Percentiles rank a stretch among this genome's conserved stretches.
phyloP scores from a whole-genome alignment of 176 grass and related monocot species.

The Elymus sibiricus region DNA sequence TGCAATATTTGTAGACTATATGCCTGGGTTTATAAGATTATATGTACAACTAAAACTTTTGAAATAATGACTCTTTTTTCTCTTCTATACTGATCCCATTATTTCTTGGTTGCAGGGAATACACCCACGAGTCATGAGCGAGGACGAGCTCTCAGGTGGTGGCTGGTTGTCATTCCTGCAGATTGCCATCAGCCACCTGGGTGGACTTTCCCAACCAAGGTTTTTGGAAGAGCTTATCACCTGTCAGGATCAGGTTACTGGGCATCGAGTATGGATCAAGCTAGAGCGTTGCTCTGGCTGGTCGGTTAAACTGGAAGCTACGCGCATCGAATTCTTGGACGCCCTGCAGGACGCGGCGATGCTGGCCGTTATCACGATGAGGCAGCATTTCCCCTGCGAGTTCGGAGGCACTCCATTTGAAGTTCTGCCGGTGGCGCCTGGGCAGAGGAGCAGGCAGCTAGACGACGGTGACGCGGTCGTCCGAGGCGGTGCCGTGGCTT shows the following conservation, averaged over 20 bases:
- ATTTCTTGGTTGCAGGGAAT: background rate
- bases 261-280: background rate
- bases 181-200: background rate
- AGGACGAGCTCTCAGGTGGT: background rate
- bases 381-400: background rate
- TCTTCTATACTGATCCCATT: background rate
- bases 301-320: background rate
- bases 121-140: background rate
- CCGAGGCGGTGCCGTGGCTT: background rate
- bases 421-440: background rate
- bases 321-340: background rate
- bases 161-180: background rate
- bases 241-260: background rate
- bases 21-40: too few species aligned
- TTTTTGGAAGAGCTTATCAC: background rate
- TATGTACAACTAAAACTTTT: too few species aligned
- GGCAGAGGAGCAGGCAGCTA: background rate
- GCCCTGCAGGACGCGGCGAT: background rate
- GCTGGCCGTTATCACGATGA: background rate
- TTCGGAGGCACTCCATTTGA: background rate
- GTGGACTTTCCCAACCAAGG: background rate
- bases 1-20: too few species aligned
- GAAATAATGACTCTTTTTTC: background rate
- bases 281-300: background rate
- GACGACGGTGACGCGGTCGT: background rate